Conservation (phyloP, 352 stramenopile genomes). For the Phytophthora crassamura region DNA sequence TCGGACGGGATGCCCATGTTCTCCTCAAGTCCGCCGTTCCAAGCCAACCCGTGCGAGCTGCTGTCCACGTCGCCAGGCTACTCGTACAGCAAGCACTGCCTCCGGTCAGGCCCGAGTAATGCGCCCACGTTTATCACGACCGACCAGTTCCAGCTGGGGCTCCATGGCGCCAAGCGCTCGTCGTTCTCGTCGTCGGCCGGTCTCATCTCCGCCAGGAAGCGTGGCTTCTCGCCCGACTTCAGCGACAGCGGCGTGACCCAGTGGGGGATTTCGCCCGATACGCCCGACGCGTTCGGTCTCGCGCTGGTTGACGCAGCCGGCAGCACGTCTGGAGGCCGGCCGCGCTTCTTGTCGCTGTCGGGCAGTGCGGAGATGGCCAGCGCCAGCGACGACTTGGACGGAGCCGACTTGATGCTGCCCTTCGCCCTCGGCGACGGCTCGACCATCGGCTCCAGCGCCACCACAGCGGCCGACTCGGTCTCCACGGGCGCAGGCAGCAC, state of each 20-base stretch:
- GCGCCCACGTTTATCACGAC: slow-evolving; percentile 68
- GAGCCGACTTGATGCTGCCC: slow-evolving; percentile 57
- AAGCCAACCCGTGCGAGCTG: slow-evolving; percentile 71
- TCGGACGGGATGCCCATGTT: slow-evolving; percentile 41
- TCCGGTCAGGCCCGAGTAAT: slow-evolving; percentile 49
- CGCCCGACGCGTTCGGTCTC: slow-evolving; percentile 68
- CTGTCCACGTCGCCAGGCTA: slow-evolving; percentile 78
- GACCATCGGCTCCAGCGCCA: slow-evolving; percentile 40
- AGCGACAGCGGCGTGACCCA: slow-evolving; percentile 58
- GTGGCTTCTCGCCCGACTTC: slow-evolving; percentile 69
- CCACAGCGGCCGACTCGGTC: slow-evolving; percentile 55
- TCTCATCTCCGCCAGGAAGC: slow-evolving; percentile 38
- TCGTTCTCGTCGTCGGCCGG: slow-evolving; percentile 23
- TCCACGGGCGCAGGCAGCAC: slow-evolving; percentile 29
- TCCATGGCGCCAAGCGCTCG: slow-evolving; percentile 28
- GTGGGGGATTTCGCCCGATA: slow-evolving; percentile 76
- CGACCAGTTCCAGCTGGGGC: slow-evolving; percentile 48
- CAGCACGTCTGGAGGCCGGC: slow-evolving; percentile 30
- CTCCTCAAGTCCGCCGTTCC: slow-evolving; percentile 64
- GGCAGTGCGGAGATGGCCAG: slow-evolving; percentile 19
- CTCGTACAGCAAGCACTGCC: slow-evolving; percentile 76
- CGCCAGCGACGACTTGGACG: slow-evolving; percentile 27
- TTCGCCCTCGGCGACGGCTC: slow-evolving; percentile 67
- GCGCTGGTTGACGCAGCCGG: slow-evolving; percentile 44
- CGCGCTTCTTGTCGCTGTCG: slow-evolving; percentile 53